Conservation (phyloP, 2,329 filamentous ascomycete genomes). For the Verticillium zaregamsianum region DNA sequence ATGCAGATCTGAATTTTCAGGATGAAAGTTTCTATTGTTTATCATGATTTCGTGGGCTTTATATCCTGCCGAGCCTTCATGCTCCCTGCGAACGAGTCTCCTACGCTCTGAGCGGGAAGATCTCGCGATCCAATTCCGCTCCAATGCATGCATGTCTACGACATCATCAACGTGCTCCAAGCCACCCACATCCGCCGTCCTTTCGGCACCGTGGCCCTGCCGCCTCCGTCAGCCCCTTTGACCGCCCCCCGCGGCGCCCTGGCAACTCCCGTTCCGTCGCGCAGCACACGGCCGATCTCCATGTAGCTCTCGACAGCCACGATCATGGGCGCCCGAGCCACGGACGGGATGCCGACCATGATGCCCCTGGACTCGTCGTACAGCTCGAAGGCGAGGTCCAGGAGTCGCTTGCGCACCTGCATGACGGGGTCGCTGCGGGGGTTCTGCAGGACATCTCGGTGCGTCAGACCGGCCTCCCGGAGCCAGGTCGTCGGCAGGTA, state of each 20-base stretch:
- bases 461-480: constrained; percentile 48
- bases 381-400: constrained; percentile 57
- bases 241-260: constrained; percentile 19
- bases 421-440: constrained; percentile 44
- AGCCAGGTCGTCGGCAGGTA: constrained; percentile 67
- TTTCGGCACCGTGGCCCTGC: constrained; percentile 38
- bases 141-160: not conserved
- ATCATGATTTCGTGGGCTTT: not conserved
- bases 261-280: constrained; percentile 31
- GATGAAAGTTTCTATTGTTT: not conserved
- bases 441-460: constrained; percentile 48
- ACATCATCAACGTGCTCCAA: constrained; percentile 45
- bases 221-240: constrained; percentile 11
- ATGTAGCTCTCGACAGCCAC: constrained; percentile 73
- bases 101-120: not conserved
- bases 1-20: not conserved
- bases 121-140: not conserved
- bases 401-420: constrained; percentile 45
- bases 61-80: not conserved
- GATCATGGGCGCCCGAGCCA: constrained; percentile 59
- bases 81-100: not conserved
- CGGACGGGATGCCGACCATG: constrained; percentile 57
- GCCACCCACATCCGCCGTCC: constrained; percentile 49
- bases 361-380: constrained; percentile 51
- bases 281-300: constrained; percentile 65